Percentiles rank a stretch among this genome's conserved stretches.
These are phyloP conservation scores for Bacterosira constricta DNA, from an alignment of 108 stramenopile species.

Conservation along the genomic window DNA sequence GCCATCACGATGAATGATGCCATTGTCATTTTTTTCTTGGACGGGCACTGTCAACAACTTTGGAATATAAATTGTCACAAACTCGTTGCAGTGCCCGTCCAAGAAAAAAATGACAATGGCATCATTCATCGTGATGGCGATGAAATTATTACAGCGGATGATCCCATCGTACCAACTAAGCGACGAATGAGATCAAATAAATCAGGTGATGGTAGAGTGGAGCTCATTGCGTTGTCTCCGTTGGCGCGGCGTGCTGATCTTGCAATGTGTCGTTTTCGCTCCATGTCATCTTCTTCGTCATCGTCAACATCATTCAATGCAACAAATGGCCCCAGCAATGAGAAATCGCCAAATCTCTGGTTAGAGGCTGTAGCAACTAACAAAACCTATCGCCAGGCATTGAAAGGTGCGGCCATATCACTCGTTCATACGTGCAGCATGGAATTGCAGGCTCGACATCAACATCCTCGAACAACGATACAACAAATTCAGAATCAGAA, in stretches of 20 bases:
- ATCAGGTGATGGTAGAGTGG: slow-evolving; percentile 16
- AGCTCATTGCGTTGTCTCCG: slow-evolving; percentile 31
- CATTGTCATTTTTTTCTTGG: background rate
- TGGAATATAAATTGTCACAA: background rate
- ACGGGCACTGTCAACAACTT: background rate
- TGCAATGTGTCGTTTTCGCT: slow-evolving; percentile 49
- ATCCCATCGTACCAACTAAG: background rate
- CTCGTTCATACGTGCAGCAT: slow-evolving; percentile 8
- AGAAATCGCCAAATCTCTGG: slow-evolving; percentile 2
- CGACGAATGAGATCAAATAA: background rate
- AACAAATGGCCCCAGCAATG: background rate
- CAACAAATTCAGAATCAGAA: background rate
- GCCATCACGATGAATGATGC: slow-evolving; percentile 2
- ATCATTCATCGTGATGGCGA: background rate
- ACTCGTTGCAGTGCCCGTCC: background rate
- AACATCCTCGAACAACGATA: background rate
- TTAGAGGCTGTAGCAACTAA: slow-evolving; percentile 30
- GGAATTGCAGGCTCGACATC: background rate
- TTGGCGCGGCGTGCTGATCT: slow-evolving; percentile 40
- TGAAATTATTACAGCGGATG: slow-evolving; percentile 2
- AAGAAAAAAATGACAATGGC: background rate
- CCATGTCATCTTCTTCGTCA: background rate
- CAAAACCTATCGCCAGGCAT: slow-evolving; percentile 14
- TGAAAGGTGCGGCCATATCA: slow-evolving; percentile 29
- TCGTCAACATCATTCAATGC: background rate